Evolutionary conservation across 1,284 basidiomycete genomes (phyloP).

Genomic region (Abortiporus biennis): DNA sequence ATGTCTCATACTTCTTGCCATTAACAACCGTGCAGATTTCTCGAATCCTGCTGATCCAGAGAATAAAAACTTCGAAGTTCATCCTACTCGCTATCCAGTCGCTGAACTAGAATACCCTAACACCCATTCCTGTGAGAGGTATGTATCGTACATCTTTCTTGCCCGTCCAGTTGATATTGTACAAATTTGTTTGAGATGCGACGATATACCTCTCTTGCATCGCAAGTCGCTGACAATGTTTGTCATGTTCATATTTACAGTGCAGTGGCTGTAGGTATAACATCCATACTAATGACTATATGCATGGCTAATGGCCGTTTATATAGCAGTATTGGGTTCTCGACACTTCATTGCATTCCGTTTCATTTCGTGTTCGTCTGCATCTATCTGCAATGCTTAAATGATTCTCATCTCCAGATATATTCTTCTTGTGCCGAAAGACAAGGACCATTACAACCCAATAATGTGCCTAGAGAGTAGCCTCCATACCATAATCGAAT

Average conservation of each 20-base stretch:
- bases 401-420: conserved; percentile 40
- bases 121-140: conserved; percentile 56
- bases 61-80: conserved; percentile 54
- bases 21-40: conserved; percentile 43
- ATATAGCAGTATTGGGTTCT: no score
- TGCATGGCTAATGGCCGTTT: no score
- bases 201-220: no score
- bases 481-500: conserved; percentile 61
- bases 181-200: no score
- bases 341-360: no score
- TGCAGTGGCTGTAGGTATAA: no score
- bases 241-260: no score
- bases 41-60: conserved; percentile 50
- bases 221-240: no score
- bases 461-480: conserved; percentile 66
- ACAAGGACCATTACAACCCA: conserved; percentile 76
- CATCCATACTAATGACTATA: no score
- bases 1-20: conserved; percentile 2
- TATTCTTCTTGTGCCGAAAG: conserved; percentile 66
- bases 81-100: conserved; percentile 50
- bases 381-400: conserved; percentile 6
- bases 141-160: conserved; percentile 18
- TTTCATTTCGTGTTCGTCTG: no score
- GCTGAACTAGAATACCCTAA: conserved; percentile 72
- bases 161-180: no score